Percentiles rank a stretch among this genome's conserved stretches.
Conservation (phyloP, 345 rosid genomes). For the Geranium rotundifolium region DNA sequence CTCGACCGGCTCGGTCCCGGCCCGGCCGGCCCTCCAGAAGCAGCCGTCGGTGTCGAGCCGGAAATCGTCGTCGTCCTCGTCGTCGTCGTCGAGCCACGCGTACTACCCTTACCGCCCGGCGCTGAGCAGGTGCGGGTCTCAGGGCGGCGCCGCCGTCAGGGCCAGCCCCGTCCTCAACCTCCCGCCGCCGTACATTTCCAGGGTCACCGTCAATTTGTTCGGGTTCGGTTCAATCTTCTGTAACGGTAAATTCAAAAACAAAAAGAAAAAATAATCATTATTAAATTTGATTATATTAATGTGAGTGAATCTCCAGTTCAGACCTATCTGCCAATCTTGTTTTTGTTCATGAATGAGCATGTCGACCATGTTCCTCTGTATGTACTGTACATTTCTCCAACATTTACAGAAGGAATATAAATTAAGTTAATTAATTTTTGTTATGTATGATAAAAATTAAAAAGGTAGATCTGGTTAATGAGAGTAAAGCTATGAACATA, state of each 20-base stretch:
- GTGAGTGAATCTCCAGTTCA: too few relatives aligned
- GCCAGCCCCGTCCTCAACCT: slow-evolving; percentile 65
- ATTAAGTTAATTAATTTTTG: too few relatives aligned
- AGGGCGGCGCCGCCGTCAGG: slow-evolving; percentile 49
- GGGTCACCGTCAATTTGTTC: slow-evolving; percentile 45
- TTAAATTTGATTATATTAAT: too few relatives aligned
- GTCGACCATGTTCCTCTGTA: too few relatives aligned
- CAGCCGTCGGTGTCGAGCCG: slow-evolving; percentile 30
- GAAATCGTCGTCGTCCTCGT: slow-evolving; percentile 26
- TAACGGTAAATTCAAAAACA: slow-evolving; percentile 44
- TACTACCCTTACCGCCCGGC: slow-evolving; percentile 28
- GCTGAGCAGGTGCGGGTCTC: slow-evolving; percentile 38
- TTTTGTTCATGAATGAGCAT: too few relatives aligned
- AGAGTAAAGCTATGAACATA: neutral
- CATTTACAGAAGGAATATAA: too few relatives aligned
- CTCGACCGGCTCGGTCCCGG: slow-evolving; percentile 75
- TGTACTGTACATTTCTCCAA: too few relatives aligned
- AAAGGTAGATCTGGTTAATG: neutral
- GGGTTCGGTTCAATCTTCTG: slow-evolving; percentile 73
- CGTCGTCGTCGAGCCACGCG: slow-evolving; percentile 20
- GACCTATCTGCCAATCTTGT: too few relatives aligned
- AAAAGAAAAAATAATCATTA: slow-evolving; percentile 35
- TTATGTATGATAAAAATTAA: too few relatives aligned
- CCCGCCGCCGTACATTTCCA: slow-evolving; percentile 52
- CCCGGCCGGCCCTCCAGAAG: slow-evolving; percentile 27